Evolutionary conservation across 2,329 filamentous ascomycete genomes (phyloP).

Genomic region (Arthrobotrys sinensis): DNA sequence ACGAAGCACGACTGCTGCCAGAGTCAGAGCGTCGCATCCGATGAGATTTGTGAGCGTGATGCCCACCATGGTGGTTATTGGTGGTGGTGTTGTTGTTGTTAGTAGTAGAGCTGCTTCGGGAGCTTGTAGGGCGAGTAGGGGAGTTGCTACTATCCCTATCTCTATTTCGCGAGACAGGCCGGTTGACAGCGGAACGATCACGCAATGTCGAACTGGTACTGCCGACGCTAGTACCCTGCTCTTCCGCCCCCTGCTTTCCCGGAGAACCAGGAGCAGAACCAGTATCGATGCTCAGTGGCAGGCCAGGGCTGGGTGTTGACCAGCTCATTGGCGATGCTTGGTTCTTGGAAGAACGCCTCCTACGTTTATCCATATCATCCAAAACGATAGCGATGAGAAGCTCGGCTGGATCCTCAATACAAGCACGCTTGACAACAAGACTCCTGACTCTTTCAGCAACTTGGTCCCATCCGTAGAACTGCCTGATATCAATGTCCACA

Average conservation of each 20-base stretch:
- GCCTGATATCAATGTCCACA: slow-evolving; percentile 93
- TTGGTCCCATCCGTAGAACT: slow-evolving; percentile 97
- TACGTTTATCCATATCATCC: slow-evolving; percentile 94
- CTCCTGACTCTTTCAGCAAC: slow-evolving; percentile 92
- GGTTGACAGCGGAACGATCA: slow-evolving; percentile 61
- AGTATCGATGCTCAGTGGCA: slow-evolving; percentile 60
- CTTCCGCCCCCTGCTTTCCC: slow-evolving; percentile 49
- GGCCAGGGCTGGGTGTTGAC: slow-evolving; percentile 70
- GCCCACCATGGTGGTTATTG: slow-evolving; percentile 34
- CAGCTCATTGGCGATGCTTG: slow-evolving; percentile 83
- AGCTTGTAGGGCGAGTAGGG: slow-evolving; percentile 81
- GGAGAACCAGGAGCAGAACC: slow-evolving; percentile 54
- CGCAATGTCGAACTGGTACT: slow-evolving; percentile 59
- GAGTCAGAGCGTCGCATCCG: slow-evolving; percentile 90
- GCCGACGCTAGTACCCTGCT: slow-evolving; percentile 55
- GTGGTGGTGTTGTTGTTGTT: slow-evolving; percentile 65
- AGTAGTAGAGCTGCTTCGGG: slow-evolving; percentile 77
- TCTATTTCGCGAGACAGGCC: slow-evolving; percentile 63
- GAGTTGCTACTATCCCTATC: slow-evolving; percentile 81
- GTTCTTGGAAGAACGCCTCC: slow-evolving; percentile 87
- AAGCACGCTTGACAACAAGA: slow-evolving; percentile 87
- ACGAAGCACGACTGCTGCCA: slow-evolving; percentile 85
- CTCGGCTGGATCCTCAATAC: slow-evolving; percentile 90
- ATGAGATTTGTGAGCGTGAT: slow-evolving; percentile 75
- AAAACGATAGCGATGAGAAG: slow-evolving; percentile 92